These are phyloP conservation scores for Cytospora schulzeri DNA, from an alignment of 2,329 filamentous ascomycete species.

Conservation along the genomic window DNA sequence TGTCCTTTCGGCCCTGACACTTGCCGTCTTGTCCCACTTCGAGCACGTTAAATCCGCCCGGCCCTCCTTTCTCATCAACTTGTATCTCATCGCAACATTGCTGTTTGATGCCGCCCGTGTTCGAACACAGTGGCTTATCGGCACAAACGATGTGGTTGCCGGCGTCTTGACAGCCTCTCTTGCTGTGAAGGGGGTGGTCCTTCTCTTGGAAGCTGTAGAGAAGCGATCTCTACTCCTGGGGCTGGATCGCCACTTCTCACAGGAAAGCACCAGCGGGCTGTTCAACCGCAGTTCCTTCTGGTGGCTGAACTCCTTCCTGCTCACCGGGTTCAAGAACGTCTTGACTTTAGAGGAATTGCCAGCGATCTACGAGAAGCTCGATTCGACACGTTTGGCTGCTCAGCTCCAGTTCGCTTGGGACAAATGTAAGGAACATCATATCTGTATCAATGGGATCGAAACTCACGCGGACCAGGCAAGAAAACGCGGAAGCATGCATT, in stretches of 20 bases:
- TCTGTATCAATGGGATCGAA: background rate
- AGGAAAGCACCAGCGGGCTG: conserved; percentile 54
- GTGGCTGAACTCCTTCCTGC: conserved; percentile 56
- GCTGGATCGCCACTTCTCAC: conserved; percentile 44
- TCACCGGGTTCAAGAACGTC: conserved; percentile 1
- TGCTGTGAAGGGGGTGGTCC: conserved; percentile 45
- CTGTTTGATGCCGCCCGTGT: conserved; percentile 48
- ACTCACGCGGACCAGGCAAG: background rate
- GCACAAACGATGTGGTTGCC: conserved; percentile 39
- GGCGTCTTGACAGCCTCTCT: conserved; percentile 44
- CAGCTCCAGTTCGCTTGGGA: conserved; percentile 33
- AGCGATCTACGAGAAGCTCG: conserved; percentile 24
- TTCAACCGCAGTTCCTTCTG: conserved; percentile 52
- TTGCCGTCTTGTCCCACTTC: conserved; percentile 46
- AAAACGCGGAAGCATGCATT: conserved; percentile 9
- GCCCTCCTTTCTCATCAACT: conserved; percentile 50
- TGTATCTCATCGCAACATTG: conserved; percentile 48
- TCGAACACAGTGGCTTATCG: conserved; percentile 46
- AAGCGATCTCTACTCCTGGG: conserved; percentile 45
- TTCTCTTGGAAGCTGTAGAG: conserved; percentile 47
- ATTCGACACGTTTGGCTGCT: conserved; percentile 44
- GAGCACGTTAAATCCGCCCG: conserved; percentile 48
- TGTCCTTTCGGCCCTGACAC: conserved; percentile 28
- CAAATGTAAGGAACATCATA: conserved; percentile 33
- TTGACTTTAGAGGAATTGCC: conserved; percentile 22